Evolutionary conservation across 1,139 yeast genomes (phyloP).

Genomic region (Meyerozyma smithsonii): DNA sequence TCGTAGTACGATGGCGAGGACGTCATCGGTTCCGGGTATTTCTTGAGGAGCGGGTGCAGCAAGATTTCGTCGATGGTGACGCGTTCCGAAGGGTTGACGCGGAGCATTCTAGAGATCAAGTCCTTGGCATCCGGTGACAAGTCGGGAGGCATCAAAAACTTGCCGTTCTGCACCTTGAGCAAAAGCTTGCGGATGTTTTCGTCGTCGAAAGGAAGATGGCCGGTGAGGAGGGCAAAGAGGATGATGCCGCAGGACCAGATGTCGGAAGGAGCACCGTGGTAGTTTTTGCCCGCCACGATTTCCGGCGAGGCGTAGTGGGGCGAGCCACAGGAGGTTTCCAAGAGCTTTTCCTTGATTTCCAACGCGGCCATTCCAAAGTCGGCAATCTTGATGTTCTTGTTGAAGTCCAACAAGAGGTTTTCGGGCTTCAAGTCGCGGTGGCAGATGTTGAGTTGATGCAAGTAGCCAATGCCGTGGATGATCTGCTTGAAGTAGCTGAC

Average conservation of each 20-base stretch:
- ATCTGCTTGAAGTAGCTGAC: conserved; percentile 88
- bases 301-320: conserved; percentile 99
- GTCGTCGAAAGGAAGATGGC: conserved; percentile 95
- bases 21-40: conserved; percentile 51
- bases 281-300: conserved; percentile 88
- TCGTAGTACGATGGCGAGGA: conserved; percentile 17
- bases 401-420: conserved; percentile 78
- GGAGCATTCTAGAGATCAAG: conserved; percentile 74
- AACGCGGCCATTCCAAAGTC: conserved; percentile 99
- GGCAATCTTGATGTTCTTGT: conserved; percentile 89
- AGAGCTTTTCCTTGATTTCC: conserved; percentile 75
- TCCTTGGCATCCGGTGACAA: conserved; percentile 82
- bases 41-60: conserved; percentile 71
- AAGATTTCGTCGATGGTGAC: conserved; percentile 71
- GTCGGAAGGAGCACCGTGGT: conserved; percentile 96
- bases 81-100: conserved; percentile 74
- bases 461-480: conserved; percentile 84
- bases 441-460: conserved; percentile 90
- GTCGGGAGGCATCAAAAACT: conserved; percentile 76
- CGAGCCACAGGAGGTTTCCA: conserved; percentile 96
- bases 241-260: conserved; percentile 99
- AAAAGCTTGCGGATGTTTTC: conserved; percentile 84
- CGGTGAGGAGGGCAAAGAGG: conserved; percentile 86
- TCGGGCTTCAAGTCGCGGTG: conserved; percentile 97
- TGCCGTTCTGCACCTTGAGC: conserved; percentile 87